A percentile compares a stretch with the other conserved stretches of the same genome.
These are phyloP conservation scores for Syzygium grande DNA, from an alignment of 345 rosid species.

Conservation along the genomic window DNA sequence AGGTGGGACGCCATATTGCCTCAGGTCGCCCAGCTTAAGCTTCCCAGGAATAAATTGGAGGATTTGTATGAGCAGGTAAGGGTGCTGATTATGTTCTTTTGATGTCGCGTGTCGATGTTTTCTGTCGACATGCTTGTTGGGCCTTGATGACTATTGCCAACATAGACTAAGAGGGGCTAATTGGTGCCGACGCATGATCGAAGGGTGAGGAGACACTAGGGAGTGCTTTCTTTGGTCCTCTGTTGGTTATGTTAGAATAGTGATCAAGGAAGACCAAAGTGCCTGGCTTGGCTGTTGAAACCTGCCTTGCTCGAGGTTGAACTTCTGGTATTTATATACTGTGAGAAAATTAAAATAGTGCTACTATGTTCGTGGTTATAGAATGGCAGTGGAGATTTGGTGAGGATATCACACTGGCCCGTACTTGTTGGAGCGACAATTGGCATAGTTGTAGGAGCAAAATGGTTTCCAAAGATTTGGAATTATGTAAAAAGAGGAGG, in stretches of 20 bases:
- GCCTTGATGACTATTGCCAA: not conserved
- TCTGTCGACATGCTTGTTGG: not conserved
- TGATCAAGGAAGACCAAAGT: not conserved
- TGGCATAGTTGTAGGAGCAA: not conserved
- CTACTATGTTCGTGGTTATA: not conserved
- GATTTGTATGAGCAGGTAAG: slow-evolving; percentile 90
- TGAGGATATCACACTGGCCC: not conserved
- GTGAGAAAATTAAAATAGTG: not conserved
- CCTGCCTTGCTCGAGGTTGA: not conserved
- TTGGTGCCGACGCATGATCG: not conserved
- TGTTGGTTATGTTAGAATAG: not conserved
- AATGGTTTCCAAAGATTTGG: not conserved
- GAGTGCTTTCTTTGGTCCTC: not conserved
- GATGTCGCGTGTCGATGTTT: not conserved
- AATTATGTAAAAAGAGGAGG: not conserved
- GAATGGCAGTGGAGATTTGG: not conserved
- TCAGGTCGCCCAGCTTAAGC: slow-evolving; percentile 92
- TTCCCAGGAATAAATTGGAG: slow-evolving; percentile 81
- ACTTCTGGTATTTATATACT: not conserved
- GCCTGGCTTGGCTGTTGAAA: not conserved
- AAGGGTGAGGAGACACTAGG: not conserved
- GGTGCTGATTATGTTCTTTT: not conserved
- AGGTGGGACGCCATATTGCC: slow-evolving; percentile 94
- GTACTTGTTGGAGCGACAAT: not conserved
- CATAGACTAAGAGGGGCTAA: not conserved